Conservation (phyloP, 192 early-diverging fungal species). For the Globomyces pollinis-pini region DNA sequence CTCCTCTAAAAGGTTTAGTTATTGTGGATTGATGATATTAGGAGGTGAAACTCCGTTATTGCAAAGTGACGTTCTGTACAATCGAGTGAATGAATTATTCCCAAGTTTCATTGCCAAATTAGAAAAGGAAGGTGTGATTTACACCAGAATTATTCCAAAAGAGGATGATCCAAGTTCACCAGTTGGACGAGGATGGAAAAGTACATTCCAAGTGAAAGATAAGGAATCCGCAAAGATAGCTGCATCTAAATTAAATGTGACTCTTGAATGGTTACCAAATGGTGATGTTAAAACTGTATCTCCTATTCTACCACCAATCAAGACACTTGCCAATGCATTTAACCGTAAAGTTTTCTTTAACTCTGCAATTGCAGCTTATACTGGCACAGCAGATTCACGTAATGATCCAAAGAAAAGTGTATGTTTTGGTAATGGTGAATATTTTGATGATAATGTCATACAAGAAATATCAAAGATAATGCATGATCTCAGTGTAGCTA, state of each 20-base stretch:
- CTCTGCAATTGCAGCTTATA: conserved; percentile 30
- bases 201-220: conserved; percentile 24
- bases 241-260: conserved; percentile 18
- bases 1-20: conserved; percentile 11
- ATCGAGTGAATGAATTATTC: conserved; percentile 12
- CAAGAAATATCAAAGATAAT: conserved; percentile 16
- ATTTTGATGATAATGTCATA: conserved; percentile 16
- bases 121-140: conserved; percentile 22
- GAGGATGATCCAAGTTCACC: conserved; percentile 23
- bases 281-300: conserved; percentile 29
- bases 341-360: conserved; percentile 27
- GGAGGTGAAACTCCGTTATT: conserved; percentile 31
- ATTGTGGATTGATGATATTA: background rate
- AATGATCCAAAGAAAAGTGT: conserved; percentile 26
- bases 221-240: conserved; percentile 6
- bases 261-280: conserved; percentile 17
- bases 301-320: conserved; percentile 26
- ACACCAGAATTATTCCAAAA: conserved; percentile 22
- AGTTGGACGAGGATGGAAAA: conserved; percentile 28
- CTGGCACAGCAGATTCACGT: conserved; percentile 25
- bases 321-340: conserved; percentile 9
- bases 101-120: conserved; percentile 21
- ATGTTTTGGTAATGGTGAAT: conserved; percentile 21
- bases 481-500: conserved; percentile 14
- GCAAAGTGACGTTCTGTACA: conserved; percentile 17